Evolutionary conservation across 768 basidiomycete species (phyloP), one percentile per base, ranked within the genome.

Genomic region (Psilocybe azurescens): DNA sequence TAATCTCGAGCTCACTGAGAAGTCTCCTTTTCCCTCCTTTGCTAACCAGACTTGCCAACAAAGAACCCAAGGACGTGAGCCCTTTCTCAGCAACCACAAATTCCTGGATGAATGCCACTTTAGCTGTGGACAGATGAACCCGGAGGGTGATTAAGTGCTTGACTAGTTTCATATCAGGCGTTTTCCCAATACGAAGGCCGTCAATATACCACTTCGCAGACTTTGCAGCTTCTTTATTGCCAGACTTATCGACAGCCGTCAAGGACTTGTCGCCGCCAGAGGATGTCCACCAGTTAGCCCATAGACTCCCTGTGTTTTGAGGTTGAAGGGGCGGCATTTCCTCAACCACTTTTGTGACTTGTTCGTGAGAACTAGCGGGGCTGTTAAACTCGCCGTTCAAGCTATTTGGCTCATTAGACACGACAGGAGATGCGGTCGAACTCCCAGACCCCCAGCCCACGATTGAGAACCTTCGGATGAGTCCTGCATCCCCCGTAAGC

Each of bases 51-150:
- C 76, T 70, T 29, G 84, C 81, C 20, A 96, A 76, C 9, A 91
- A 66, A 13, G 72, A 73, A 13, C 84, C 84, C 10, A 98, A 74
- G 2, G 77, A 81, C 55, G 86, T 85, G 58, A 95, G 74, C 0
- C 95, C 95, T 36, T 84, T 80, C 64, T 87, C 86, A 0, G 73
- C 68, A 1, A 80, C 78, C n/a, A 93, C 78, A 70, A 97, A 97
- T 38, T 88, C 86, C 65, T 89, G 81, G 53, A 95, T 87, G 86
- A 94, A 96, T 2, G 80, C 75, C 11, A 95, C 62, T 61, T 87
- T 88, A 0, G 90, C 92, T 0, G 94, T 95, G 2, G 94, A 93
- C 1, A 97, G 78, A 68, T 94, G 91, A 0, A 95, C 91, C 2
- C 95, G 87, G 16, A 98, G 79, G 1, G 89, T 87, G 47, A 94